Base-by-base conservation (phyloP, 83 land plant species). In the Isoetes engelmannii region DNA sequence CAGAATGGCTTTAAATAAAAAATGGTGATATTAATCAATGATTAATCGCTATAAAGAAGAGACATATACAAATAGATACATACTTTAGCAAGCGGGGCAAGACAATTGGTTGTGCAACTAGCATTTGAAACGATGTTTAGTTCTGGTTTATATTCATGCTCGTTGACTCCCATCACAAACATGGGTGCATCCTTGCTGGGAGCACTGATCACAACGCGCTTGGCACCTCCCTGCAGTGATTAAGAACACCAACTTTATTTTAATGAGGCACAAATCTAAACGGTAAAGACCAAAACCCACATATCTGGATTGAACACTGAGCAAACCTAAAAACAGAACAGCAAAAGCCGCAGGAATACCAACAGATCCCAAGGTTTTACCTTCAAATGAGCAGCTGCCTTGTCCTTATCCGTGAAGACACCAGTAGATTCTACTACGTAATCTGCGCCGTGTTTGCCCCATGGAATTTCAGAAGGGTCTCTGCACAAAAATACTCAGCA, bases 131-230 rank as follows among this genome's bases (percentile, higher is more conserved):
- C 15, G 15, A 51, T 51, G 12, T 10, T 12, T n/a, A 1, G 54
- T 10, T 51, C 54, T 51, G 54, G 54, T 3, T 10, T 51, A 15
- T 51, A 51, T 28, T 28, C 37, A 28, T 28, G 37, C 37, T 28
- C 37, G 37, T 28, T 28, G 37, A 28, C 37, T 28, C 54, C 15
- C 54, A 51, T 10, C 15, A 51, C 54, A 51, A 51, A 51, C 54
- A 51, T 51, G 15, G 54, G 54, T 12, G 54, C 54, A 15, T 51
- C 54, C 15, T 51, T 51, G 15, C 54, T 51, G 12, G 54, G 54
- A 51, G 54, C 54, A 51, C 54, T 51, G 15, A 51, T 51, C 12
- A 51, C 54, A 51, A 51, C 54, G n/a, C 54, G 12, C 54, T 51
- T 51, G 15, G 54, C 54, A 12, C 54, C 54, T 12, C 54, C 54